phyloP scores from a whole-genome alignment of 2,329 filamentous ascomycete species.

The Magnaporthiopsis rhizophila region DNA sequence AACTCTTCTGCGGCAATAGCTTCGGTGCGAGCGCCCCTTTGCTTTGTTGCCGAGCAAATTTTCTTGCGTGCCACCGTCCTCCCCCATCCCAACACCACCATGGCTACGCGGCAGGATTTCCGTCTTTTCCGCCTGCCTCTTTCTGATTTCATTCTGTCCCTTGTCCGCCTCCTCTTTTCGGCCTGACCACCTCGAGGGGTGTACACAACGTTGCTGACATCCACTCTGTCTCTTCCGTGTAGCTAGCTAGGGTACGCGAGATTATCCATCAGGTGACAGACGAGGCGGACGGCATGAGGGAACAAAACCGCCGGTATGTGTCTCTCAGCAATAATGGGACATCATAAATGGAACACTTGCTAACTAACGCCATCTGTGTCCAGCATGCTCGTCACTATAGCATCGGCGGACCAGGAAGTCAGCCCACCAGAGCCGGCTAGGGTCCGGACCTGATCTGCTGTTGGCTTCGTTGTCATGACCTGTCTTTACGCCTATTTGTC shows the following conservation, averaged over 20 bases:
- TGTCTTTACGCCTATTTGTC: not conserved
- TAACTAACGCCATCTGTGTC: not conserved
- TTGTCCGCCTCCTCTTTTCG: too few species aligned
- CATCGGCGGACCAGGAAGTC: not conserved
- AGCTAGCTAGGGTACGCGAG: slow-evolving; percentile 24
- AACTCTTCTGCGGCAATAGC: slow-evolving; percentile 58
- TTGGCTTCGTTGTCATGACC: not conserved
- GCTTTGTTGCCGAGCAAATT: slow-evolving; percentile 29
- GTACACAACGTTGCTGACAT: slow-evolving; percentile 12
- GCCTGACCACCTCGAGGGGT: not conserved
- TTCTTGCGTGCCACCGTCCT: not conserved
- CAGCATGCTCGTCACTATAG: not conserved
- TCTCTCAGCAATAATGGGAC: not conserved
- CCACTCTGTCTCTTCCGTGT: slow-evolving; percentile 1
- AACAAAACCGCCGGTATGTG: slow-evolving; percentile 18
- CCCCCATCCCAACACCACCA: slow-evolving; percentile 10
- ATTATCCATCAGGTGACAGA: slow-evolving; percentile 20
- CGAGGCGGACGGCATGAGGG: slow-evolving; percentile 20
- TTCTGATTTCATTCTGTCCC: not conserved
- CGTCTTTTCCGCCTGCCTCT: not conserved
- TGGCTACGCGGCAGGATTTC: not conserved
- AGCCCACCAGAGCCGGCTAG: not conserved
- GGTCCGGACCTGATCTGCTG: not conserved
- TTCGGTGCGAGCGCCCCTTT: slow-evolving; percentile 52
- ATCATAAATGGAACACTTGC: not conserved